Evolutionary conservation across 495 filamentous ascomycete species (phyloP).

Genomic region (Aspergillus ellipticus): DNA sequence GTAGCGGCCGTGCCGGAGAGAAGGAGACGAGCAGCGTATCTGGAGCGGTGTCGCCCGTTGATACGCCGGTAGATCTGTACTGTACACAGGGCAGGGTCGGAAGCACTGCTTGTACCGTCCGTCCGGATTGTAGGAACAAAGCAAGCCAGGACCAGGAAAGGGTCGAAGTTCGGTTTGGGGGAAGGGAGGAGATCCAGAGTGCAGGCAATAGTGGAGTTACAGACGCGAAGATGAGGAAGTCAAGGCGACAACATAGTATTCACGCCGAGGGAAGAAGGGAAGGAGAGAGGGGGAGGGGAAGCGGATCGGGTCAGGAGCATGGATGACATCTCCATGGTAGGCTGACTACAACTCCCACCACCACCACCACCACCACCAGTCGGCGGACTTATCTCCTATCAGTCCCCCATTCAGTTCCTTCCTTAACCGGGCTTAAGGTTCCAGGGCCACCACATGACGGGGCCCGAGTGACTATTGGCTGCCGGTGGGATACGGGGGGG

Average conservation of each 20-base stretch:
- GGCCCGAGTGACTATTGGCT: conserved; percentile 11
- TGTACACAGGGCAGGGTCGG: conserved; percentile 13
- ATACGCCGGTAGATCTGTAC: conserved; percentile 17
- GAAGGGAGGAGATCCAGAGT: neutral
- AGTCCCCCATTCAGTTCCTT: neutral
- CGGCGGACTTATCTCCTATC: conserved; percentile 8
- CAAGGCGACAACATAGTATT: conserved; percentile 1
- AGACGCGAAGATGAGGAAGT: conserved; percentile 6
- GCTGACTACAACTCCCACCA: conserved; percentile 15
- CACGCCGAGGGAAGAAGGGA: conserved; percentile 13
- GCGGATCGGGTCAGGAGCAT: conserved; percentile 24
- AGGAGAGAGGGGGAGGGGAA: conserved; percentile 22
- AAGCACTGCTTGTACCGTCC: conserved; percentile 21
- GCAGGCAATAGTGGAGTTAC: neutral
- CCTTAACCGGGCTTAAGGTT: conserved; percentile 1
- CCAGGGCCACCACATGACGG: conserved; percentile 9
- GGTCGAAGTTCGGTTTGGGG: neutral
- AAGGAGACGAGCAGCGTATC: conserved; percentile 15
- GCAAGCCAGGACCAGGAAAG: conserved; percentile 3
- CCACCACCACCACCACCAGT: too few relatives aligned
- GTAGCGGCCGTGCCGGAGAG: neutral
- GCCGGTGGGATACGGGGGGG: neutral
- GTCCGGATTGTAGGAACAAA: conserved; percentile 4
- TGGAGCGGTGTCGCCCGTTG: conserved; percentile 11
- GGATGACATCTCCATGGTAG: conserved; percentile 20